Conservation (phyloP, 805 yeast species). For the Nakazawaea holstii region DNA sequence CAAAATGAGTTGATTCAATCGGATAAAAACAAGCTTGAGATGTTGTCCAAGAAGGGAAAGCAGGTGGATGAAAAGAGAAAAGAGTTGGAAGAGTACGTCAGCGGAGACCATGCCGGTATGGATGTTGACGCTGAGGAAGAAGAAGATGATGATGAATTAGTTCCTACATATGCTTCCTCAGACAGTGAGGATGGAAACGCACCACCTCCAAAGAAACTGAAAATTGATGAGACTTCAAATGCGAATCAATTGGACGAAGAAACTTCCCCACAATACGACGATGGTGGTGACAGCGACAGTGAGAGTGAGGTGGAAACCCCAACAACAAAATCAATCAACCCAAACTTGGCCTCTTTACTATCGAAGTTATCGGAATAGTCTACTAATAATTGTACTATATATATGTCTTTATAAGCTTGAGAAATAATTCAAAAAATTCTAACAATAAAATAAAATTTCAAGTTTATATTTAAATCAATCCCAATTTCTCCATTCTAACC, state of each 20-base stretch:
- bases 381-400: background rate
- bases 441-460: background rate
- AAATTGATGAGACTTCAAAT: slow-evolving; percentile 14
- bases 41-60: slow-evolving; percentile 14
- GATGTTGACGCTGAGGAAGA: slow-evolving; percentile 12
- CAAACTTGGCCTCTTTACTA: slow-evolving; percentile 13
- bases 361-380: slow-evolving; percentile 12
- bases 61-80: slow-evolving; percentile 16
- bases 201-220: slow-evolving; percentile 7
- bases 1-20: slow-evolving; percentile 26
- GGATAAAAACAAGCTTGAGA: slow-evolving; percentile 18
- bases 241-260: slow-evolving; percentile 4
- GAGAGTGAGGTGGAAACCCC: slow-evolving; percentile 8
- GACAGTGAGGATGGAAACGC: slow-evolving; percentile 3
- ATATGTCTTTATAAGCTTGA: too few species aligned
- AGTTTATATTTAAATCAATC: slow-evolving; percentile 32
- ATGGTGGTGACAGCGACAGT: slow-evolving; percentile 3
- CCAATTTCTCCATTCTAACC: slow-evolving; percentile 83
- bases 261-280: slow-evolving; percentile 14
- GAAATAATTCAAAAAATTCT: background rate
- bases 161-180: slow-evolving; percentile 16
- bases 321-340: slow-evolving; percentile 9
- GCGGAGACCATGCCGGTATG: slow-evolving; percentile 4
- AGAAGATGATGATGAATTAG: slow-evolving; percentile 17
- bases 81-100: slow-evolving; percentile 19